A percentile compares a stretch with the other conserved stretches of the same genome.
Evolutionary conservation across 306 rosid genomes (phyloP).

Genomic region (Begonia masoniana): DNA sequence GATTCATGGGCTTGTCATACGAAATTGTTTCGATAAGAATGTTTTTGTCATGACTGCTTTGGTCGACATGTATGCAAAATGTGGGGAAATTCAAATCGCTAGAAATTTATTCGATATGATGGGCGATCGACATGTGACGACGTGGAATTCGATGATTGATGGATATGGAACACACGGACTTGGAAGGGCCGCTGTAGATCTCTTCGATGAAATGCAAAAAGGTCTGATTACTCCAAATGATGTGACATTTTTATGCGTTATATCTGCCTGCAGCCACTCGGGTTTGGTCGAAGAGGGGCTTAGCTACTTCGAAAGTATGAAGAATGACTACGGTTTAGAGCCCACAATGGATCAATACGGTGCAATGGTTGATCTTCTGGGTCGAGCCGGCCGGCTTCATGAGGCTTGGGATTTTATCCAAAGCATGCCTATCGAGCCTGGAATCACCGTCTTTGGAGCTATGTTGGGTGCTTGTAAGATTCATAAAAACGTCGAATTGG

Average conservation of each 20-base stretch:
- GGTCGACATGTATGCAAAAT: conserved; percentile 71
- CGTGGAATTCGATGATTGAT: conserved; percentile 91
- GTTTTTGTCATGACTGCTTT: conserved; percentile 73
- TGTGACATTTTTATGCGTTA: conserved; percentile 54
- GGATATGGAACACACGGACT: conserved; percentile 87
- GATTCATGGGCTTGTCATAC: conserved; percentile 74
- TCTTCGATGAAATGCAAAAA: conserved; percentile 50
- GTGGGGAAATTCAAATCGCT: conserved; percentile 60
- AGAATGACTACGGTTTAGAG: conserved; percentile 41
- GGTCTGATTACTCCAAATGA: conserved; percentile 48
- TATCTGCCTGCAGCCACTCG: conserved; percentile 81
- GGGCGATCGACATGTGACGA: conserved; percentile 69
- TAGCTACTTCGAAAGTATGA: conserved; percentile 46
- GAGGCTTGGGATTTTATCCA: conserved; percentile 81
- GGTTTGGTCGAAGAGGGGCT: conserved; percentile 78
- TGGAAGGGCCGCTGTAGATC: conserved; percentile 47
- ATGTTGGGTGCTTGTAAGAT: conserved; percentile 84
- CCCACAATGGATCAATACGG: conserved; percentile 88
- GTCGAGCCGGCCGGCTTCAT: conserved; percentile 58
- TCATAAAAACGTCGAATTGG: conserved; percentile 66
- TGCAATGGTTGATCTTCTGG: conserved; percentile 79
- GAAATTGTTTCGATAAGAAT: conserved; percentile 53
- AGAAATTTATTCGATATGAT: conserved; percentile 62
- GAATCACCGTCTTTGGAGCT: conserved; percentile 72
- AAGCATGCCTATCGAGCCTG: conserved; percentile 62